Evolutionary conservation across 2,329 filamentous ascomycete species (phyloP).

Genomic region (Trematosphaeria pertusa): DNA sequence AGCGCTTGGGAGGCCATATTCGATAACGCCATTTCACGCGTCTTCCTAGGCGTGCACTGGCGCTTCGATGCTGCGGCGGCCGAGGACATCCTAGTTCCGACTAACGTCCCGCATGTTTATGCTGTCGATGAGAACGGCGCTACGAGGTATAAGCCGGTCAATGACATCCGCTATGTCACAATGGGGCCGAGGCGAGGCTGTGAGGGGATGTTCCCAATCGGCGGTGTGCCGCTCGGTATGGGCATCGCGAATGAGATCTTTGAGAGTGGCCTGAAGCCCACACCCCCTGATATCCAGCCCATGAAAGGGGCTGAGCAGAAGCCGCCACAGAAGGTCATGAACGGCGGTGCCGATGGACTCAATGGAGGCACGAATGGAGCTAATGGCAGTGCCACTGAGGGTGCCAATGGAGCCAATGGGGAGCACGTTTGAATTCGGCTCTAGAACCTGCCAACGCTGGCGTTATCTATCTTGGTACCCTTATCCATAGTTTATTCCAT

Average conservation of each 20-base stretch:
- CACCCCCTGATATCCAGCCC: conserved; percentile 14
- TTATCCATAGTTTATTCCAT: no score
- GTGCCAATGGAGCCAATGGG: no score
- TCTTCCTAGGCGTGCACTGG: conserved; percentile 39
- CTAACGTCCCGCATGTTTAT: conserved; percentile 16
- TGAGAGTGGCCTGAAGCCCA: conserved; percentile 13
- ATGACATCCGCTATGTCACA: conserved; percentile 18
- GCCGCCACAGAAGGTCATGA: background rate
- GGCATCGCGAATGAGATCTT: conserved; percentile 23
- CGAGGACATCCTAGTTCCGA: conserved; percentile 23
- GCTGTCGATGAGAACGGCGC: conserved; percentile 16
- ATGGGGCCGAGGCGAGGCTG: conserved; percentile 15
- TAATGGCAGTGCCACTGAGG: no score
- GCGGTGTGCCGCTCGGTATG: conserved; percentile 21
- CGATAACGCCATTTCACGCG: conserved; percentile 34
- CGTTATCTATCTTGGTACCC: no score
- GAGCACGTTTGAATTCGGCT: no score
- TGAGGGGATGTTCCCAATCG: conserved; percentile 15
- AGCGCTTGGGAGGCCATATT: conserved; percentile 37
- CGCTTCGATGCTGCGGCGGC: conserved; percentile 35
- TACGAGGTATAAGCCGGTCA: conserved; percentile 16
- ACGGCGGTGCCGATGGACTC: background rate
- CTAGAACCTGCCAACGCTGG: no score
- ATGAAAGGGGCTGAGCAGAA: background rate
- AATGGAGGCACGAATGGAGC: no score